Evolutionary conservation across 164 flowering plant genomes (phyloP), one percentile per base, ranked within the genome.

Genomic region (Piper longum): DNA sequence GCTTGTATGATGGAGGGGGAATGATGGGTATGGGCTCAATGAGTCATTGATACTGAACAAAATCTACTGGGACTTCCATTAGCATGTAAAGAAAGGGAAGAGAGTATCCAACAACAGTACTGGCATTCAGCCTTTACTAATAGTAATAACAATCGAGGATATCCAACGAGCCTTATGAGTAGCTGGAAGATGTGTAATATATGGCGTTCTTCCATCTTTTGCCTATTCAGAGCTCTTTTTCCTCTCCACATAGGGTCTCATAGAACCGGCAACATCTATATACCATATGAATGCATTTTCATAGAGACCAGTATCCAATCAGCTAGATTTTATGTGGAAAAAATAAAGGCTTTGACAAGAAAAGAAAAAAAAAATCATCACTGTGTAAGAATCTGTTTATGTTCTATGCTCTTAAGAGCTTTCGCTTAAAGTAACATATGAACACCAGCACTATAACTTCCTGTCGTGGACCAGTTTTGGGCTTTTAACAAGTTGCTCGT

Each of bases 1-100:
- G 56, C 62, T 59, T 64, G 42, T 71, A 70, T 69, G 70, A 69
- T 67, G 61, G 36, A 67, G 74, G 65, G 44, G 66, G 61, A 61
- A 73, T 74, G 66, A 74, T 70, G 71, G 17, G 16, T 41, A 65
- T 67, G 68, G 36, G 36, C 36, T 26, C 36, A 26, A 26, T 26
- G 36, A 26, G 36, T 2, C 36, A 26, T 26, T 26, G 54, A 54
- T 70, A 43, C 59, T 51, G 71, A 16, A 14, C 18, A 26, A 54
- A 61, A 65, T 57, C 55, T 48, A 72, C 43, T 16, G 40, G 14
- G 48, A n/a, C 51, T 68, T 59, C 71, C 45, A 51, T 42, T 40
- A 55, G 43, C 52, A 48, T 48, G 52, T 5, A 48, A 44, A 44
- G 14, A 40, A 39, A 16, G 40, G 48, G 57, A 43, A 41, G 54